Percentiles rank a stretch among this genome's conserved stretches.
Conservation (phyloP, 495 filamentous ascomycete genomes). For the Sordaria brevicollis region DNA sequence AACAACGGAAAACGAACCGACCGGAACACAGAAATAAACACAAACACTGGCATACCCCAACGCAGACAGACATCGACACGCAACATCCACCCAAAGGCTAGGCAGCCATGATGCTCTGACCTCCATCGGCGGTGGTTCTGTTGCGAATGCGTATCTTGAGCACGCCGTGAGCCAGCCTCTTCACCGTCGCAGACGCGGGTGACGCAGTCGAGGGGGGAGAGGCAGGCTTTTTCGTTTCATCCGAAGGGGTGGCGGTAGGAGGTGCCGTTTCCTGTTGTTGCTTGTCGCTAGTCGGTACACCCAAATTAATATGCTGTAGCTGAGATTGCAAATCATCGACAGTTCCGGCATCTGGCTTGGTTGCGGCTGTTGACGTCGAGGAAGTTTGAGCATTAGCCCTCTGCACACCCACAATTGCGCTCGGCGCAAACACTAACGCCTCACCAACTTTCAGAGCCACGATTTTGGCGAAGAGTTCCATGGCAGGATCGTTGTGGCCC, state of each 20-base stretch:
- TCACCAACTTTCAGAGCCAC: constrained; percentile 51
- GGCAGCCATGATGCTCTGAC: constrained; percentile 40
- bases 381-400: not conserved
- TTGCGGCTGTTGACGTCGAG: not conserved
- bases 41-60: not conserved
- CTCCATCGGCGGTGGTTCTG: constrained; percentile 47
- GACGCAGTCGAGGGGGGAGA: not conserved
- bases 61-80: not conserved
- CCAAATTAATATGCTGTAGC: not conserved
- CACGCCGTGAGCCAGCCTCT: constrained; percentile 35
- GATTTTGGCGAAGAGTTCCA: constrained; percentile 44
- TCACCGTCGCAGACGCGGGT: constrained; percentile 7
- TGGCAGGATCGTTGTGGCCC: constrained; percentile 15
- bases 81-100: constrained; percentile 8
- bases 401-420: constrained; percentile 38
- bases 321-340: not conserved
- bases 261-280: not conserved
- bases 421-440: constrained; percentile 56
- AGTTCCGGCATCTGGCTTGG: not conserved
- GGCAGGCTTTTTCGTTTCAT: not conserved
- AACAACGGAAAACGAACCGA: not conserved
- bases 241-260: not conserved
- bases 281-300: not conserved
- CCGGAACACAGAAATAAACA: not conserved
- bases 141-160: constrained; percentile 43